Conservation (phyloP, 768 basidiomycete species). For the Podaxis rugospora region DNA sequence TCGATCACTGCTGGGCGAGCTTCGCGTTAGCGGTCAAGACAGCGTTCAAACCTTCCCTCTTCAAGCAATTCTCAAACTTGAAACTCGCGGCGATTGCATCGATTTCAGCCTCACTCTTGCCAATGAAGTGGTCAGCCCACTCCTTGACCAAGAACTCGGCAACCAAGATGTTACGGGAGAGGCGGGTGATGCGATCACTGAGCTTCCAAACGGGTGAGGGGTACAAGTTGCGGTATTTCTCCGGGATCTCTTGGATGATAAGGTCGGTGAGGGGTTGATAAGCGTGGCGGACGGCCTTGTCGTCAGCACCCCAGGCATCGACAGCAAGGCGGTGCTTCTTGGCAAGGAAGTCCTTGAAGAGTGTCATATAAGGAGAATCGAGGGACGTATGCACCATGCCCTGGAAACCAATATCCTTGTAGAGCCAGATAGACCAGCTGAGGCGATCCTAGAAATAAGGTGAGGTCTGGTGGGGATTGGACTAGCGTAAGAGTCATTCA, state of each 20-base stretch:
- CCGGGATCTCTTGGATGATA: constrained; percentile 51
- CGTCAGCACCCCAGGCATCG: constrained; percentile 78
- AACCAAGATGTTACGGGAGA: constrained; percentile 65
- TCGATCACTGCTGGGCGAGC: constrained; percentile 1
- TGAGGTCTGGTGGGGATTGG: neutral
- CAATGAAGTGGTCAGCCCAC: constrained; percentile 68
- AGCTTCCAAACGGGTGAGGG: constrained; percentile 64
- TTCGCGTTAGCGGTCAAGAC: constrained; percentile 41
- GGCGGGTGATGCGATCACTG: constrained; percentile 45
- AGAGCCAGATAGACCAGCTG: constrained; percentile 86
- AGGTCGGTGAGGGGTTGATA: constrained; percentile 67
- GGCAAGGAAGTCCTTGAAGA: constrained; percentile 63
- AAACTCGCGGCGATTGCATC: constrained; percentile 77
- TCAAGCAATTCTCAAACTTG: constrained; percentile 62
- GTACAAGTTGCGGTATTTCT: constrained; percentile 50
- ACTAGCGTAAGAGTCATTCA: constrained; percentile 12
- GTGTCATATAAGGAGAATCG: constrained; percentile 67
- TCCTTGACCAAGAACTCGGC: constrained; percentile 68
- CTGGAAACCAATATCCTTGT: constrained; percentile 85
- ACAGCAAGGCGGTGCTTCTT: constrained; percentile 77
- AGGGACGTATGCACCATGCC: constrained; percentile 76
- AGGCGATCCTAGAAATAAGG: constrained; percentile 44
- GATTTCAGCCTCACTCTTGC: constrained; percentile 54
- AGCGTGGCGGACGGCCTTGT: constrained; percentile 44
- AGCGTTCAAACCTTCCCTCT: constrained; percentile 61